A percentile compares a stretch with the other conserved stretches of the same genome.
These are phyloP conservation scores for Nyssa sinensis DNA, from an alignment of 148 eudicot genomes.

Conservation along the genomic window DNA sequence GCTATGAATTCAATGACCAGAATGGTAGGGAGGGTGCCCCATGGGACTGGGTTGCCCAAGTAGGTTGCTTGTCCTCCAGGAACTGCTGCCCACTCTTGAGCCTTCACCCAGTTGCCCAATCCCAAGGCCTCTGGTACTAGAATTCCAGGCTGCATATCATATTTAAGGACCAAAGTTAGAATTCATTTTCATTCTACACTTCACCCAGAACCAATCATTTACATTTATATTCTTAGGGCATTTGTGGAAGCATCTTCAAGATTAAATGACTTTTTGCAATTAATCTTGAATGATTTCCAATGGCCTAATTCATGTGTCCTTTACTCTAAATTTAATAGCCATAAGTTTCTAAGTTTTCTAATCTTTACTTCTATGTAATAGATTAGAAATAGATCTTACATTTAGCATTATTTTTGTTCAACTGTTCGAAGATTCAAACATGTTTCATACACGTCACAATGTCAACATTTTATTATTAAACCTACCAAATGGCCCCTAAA, in stretches of 20 bases:
- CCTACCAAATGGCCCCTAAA: too few relatives aligned
- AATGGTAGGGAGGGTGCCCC: slow-evolving; percentile 93
- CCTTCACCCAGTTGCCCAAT: slow-evolving; percentile 95
- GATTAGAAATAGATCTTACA: too few relatives aligned
- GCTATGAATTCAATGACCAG: slow-evolving; percentile 86
- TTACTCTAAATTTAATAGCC: too few relatives aligned
- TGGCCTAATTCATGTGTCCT: not conserved
- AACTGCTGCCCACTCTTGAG: slow-evolving; percentile 97
- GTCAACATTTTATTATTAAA: too few relatives aligned
- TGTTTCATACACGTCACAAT: too few relatives aligned
- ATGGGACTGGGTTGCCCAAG: slow-evolving; percentile 94
- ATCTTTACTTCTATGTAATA: too few relatives aligned
- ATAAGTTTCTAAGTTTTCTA: too few relatives aligned
- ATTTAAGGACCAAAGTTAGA: not conserved
- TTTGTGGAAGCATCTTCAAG: not conserved
- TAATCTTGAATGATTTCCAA: not conserved
- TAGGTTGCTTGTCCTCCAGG: slow-evolving; percentile 97
- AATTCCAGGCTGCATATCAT: slow-evolving; percentile 88
- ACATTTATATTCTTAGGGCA: too few relatives aligned
- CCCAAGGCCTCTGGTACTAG: slow-evolving; percentile 93
- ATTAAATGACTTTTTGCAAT: not conserved
- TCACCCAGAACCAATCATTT: too few relatives aligned
- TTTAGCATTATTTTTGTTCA: too few relatives aligned
- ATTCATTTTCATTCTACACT: not conserved
- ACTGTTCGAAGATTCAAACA: too few relatives aligned